Conservation (phyloP, 345 rosid species). For the Raphanus raphanistrum region DNA sequence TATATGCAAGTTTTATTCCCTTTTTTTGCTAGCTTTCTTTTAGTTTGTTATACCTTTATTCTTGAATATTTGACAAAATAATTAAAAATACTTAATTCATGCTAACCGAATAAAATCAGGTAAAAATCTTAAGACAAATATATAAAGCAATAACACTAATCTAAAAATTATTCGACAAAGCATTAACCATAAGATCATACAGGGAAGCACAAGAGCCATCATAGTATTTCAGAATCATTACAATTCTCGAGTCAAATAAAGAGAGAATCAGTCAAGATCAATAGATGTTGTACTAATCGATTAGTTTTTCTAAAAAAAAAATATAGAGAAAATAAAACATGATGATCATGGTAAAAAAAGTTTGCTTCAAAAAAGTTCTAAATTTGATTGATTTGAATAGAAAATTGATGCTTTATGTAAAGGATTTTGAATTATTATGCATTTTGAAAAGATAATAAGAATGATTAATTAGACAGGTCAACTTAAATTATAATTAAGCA, state of each 20-base stretch:
- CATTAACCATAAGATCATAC: neutral
- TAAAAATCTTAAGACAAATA: neutral
- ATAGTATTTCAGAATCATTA: neutral
- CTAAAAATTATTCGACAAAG: neutral
- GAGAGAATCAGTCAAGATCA: constrained; percentile 2
- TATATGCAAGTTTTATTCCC: neutral
- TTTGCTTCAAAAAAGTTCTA: neutral
- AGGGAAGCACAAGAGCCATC: neutral
- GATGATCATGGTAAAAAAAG: neutral
- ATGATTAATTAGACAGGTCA: constrained; percentile 34
- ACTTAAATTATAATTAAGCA: constrained; percentile 29
- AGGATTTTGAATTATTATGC: neutral
- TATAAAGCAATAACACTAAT: constrained; percentile 5
- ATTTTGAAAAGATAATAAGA: constrained; percentile 14
- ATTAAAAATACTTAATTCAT: neutral
- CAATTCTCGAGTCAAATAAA: neutral
- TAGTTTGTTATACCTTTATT: neutral
- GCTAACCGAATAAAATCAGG: neutral
- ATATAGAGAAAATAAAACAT: neutral
- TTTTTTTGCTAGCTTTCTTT: neutral
- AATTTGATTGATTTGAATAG: neutral
- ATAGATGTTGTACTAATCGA: neutral
- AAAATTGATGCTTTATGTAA: neutral
- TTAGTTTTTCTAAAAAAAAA: neutral
- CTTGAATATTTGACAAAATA: neutral